Evolutionary conservation across 2,329 filamentous ascomycete species (phyloP).

Genomic region (Cercospora zeae-maydis): DNA sequence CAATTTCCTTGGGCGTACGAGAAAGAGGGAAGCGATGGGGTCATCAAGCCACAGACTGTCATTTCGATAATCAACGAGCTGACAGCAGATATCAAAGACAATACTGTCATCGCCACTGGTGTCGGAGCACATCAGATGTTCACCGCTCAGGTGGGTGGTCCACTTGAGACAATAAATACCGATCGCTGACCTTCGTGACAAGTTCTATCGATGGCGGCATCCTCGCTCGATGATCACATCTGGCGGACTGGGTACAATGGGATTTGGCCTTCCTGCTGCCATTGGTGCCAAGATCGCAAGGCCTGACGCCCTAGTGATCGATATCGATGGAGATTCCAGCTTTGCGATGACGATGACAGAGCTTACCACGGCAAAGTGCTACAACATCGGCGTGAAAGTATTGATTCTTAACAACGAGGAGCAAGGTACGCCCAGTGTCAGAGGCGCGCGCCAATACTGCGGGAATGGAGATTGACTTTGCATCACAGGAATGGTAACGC

Average conservation of each 20-base stretch:
- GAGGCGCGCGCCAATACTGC: neutral
- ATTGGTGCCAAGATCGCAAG: constrained; percentile 48
- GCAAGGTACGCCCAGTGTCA: neutral
- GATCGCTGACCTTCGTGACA: constrained; percentile 74
- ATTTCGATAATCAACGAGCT: constrained; percentile 86
- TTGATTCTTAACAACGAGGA: neutral
- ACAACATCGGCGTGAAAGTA: neutral
- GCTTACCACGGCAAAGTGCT: neutral
- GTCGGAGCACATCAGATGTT: neutral
- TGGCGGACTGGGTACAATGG: constrained; percentile 92
- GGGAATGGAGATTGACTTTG: no score
- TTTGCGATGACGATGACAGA: neutral
- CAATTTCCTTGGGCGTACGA: neutral
- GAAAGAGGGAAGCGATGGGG: constrained; percentile 53
- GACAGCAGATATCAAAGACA: constrained; percentile 71
- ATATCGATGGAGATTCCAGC: neutral
- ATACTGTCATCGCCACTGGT: constrained; percentile 56
- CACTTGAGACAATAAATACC: no score
- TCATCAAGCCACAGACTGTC: constrained; percentile 90
- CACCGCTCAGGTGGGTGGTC: neutral
- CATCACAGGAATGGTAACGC: constrained; percentile 73
- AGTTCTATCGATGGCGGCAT: constrained; percentile 90
- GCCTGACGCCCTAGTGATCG: neutral
- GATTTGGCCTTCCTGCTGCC: constrained; percentile 87
- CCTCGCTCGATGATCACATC: constrained; percentile 93